Conservation (phyloP, 371 early-diverging fungal genomes). For the Fennellomyces sp. region DNA sequence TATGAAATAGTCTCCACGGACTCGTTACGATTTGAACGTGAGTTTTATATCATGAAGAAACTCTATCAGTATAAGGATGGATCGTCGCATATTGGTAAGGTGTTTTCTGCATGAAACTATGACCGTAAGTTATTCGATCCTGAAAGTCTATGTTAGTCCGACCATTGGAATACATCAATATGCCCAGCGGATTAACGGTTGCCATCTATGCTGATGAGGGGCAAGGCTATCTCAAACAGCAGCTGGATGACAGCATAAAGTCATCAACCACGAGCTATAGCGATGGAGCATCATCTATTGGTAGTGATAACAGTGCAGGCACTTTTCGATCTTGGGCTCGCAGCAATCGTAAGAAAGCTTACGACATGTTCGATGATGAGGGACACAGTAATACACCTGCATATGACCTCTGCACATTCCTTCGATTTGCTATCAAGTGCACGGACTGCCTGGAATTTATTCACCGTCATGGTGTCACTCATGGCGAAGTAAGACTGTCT, state of each 20-base stretch:
- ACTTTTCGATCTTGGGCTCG: not conserved
- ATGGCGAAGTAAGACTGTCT: slow-evolving; percentile 40
- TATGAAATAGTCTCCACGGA: no score
- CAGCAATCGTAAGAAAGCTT: not conserved
- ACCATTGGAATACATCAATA: slow-evolving; percentile 39
- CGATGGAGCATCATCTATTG: not conserved
- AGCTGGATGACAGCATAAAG: not conserved
- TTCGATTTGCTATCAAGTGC: slow-evolving; percentile 47
- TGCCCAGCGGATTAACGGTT: slow-evolving; percentile 39
- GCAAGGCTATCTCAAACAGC: slow-evolving; percentile 15
- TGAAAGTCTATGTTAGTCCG: slow-evolving; percentile 23
- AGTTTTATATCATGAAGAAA: slow-evolving; percentile 46
- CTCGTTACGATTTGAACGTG: slow-evolving; percentile 41
- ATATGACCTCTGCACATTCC: slow-evolving; percentile 40
- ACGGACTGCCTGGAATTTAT: slow-evolving; percentile 48
- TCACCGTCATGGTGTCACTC: slow-evolving; percentile 39
- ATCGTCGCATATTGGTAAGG: slow-evolving; percentile 31
- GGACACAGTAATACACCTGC: not conserved
- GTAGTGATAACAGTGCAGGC: not conserved
- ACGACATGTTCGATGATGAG: not conserved
- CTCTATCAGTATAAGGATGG: slow-evolving; percentile 39
- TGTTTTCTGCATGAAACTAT: no score
- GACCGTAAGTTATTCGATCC: not conserved
- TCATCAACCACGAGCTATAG: not conserved
- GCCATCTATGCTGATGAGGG: slow-evolving; percentile 43